A percentile compares a stretch with the other conserved stretches of the same genome.
Conservation (phyloP, 2,329 filamentous ascomycete genomes). For the Cladosporium sp. region DNA sequence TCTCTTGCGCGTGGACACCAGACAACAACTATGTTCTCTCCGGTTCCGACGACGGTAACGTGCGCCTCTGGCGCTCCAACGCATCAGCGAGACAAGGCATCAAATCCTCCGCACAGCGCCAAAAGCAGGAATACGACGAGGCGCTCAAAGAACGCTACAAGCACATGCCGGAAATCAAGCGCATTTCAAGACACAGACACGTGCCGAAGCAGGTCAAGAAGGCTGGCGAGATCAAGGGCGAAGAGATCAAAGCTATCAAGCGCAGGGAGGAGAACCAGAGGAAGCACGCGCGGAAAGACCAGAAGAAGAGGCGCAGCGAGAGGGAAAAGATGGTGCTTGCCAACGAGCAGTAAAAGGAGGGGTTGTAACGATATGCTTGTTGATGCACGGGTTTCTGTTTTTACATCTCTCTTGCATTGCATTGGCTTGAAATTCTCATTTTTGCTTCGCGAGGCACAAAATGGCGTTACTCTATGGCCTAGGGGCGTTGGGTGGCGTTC, state of each 20-base stretch:
- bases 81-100: slow-evolving; percentile 80
- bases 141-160: slow-evolving; percentile 77
- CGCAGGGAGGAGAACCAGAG: slow-evolving; percentile 90
- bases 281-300: slow-evolving; percentile 82
- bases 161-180: slow-evolving; percentile 93
- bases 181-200: slow-evolving; percentile 88
- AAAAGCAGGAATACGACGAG: slow-evolving; percentile 88
- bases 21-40: slow-evolving; percentile 87
- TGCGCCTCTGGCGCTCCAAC: slow-evolving; percentile 82
- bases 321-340: slow-evolving; percentile 90
- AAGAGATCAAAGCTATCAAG: slow-evolving; percentile 85
- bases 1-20: slow-evolving; percentile 77
- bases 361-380: background rate
- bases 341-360: slow-evolving; percentile 48
- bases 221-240: slow-evolving; percentile 87
- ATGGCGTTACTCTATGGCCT: background rate
- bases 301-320: slow-evolving; percentile 68
- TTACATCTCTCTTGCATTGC: background rate
- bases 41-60: slow-evolving; percentile 90
- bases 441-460: background rate
- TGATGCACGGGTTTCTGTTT: background rate
- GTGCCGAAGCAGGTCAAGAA: slow-evolving; percentile 93
- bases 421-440: background rate
- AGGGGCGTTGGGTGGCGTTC: background rate
- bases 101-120: slow-evolving; percentile 78